Conservation (phyloP, 23 red algal species). For the Chondrus crispus region DNA sequence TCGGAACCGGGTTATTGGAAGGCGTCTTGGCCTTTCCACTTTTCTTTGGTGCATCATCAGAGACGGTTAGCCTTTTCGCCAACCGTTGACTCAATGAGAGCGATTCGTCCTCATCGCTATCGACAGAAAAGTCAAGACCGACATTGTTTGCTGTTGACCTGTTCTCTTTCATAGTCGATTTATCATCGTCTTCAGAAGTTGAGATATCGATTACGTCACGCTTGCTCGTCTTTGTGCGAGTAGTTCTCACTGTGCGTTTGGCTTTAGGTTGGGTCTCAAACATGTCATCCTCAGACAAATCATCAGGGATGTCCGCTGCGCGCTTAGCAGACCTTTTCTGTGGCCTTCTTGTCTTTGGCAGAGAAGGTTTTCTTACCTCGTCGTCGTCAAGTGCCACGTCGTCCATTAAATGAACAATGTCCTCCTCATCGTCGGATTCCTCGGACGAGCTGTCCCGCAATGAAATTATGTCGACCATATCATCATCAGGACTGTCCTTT, state of each 20-base stretch:
- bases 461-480: not conserved
- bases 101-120: slow-evolving; percentile 11
- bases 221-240: no score
- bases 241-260: no score
- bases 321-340: not conserved
- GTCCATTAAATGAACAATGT: not conserved
- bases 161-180: not conserved
- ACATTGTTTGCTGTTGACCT: not conserved
- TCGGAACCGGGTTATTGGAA: not conserved
- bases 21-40: not conserved
- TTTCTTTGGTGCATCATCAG: not conserved
- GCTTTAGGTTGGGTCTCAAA: not conserved
- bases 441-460: not conserved
- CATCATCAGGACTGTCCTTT: not conserved
- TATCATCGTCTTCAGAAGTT: not conserved
- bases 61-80: slow-evolving; percentile 14
- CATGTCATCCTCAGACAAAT: not conserved
- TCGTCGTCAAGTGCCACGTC: not conserved
- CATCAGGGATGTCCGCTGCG: not conserved
- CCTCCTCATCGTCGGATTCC: not conserved
- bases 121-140: not conserved
- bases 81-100: slow-evolving; percentile 23
- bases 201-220: no score
- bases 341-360: not conserved
- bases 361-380: not conserved